Percentiles rank a stretch among this genome's conserved stretches.
Conservation (phyloP, 345 rosid species). For the Hypericum androsaemum region DNA sequence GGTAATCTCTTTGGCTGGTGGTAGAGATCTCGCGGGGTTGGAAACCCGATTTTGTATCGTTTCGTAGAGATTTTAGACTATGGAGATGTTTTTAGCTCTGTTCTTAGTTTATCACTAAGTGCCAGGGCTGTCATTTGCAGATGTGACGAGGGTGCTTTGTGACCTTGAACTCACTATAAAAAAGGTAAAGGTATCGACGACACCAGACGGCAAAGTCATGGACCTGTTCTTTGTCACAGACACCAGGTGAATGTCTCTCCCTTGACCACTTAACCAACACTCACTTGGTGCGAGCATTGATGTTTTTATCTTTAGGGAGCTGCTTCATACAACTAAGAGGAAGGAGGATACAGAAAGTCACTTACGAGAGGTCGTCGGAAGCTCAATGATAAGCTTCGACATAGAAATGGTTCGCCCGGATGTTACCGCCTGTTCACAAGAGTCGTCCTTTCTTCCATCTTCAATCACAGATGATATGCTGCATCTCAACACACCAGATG, state of each 20-base stretch:
- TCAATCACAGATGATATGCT: slow-evolving; percentile 41
- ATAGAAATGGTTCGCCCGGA: slow-evolving; percentile 45
- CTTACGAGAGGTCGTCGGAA: slow-evolving; percentile 35
- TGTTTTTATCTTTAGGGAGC: slow-evolving; percentile 28
- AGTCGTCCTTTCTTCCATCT: slow-evolving; percentile 44
- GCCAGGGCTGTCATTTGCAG: slow-evolving; percentile 15
- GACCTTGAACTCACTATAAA: slow-evolving; percentile 56
- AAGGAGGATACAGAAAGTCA: slow-evolving; percentile 33
- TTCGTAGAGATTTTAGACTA: background rate
- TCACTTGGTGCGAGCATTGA: background rate
- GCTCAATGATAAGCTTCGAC: slow-evolving; percentile 50
- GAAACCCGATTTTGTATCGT: no score
- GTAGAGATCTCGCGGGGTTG: no score
- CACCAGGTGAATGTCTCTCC: slow-evolving; percentile 38
- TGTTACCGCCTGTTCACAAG: slow-evolving; percentile 51
- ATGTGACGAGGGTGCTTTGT: slow-evolving; percentile 55
- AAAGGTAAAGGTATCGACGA: slow-evolving; percentile 55
- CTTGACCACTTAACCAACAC: background rate
- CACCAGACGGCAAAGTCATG: slow-evolving; percentile 66
- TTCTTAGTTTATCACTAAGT: slow-evolving; percentile 1
- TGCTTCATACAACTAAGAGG: slow-evolving; percentile 38
- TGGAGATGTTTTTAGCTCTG: background rate
- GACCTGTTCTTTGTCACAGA: slow-evolving; percentile 64
- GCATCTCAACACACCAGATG: slow-evolving; percentile 33
- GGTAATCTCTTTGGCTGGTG: slow-evolving; percentile 19